Base-by-base conservation (phyloP, 2,329 filamentous ascomycete genomes). In the Phialophora chinensis region DNA sequence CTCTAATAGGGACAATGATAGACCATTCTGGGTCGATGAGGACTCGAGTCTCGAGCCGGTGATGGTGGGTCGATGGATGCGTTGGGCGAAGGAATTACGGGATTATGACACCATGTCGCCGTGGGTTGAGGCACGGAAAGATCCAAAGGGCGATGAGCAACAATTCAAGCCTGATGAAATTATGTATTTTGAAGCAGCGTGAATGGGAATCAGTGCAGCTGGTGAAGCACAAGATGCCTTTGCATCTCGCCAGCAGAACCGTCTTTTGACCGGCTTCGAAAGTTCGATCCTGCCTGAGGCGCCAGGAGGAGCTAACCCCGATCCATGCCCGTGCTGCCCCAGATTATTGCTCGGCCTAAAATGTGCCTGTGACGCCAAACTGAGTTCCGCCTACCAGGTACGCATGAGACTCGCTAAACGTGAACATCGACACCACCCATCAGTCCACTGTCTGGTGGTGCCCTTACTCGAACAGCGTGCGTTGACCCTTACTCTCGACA, bases 401-500 rank as follows among this genome's bases (percentile, higher is more conserved):
- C 49, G 31, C 1, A 52, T 2, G 23, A 52, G 12, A 3, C 49
- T 52, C 49, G 25, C 38, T 44, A 44, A 44, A 20, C 38, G 17
- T 20, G 38, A 29, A 29, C 47, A 50, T 52, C 59, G 54, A 42
- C 47, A 38, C 23, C 42, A 25, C 20, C 17, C 17, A 49, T 23
- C 20, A 49, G 17, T 23, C 47, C 58, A 33, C 44, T 49, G 42
- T 31, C 11, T 29, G 27, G 38, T 31, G n/a, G 23, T 11, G 7
- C 17, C 23, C n/a, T 42, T 61, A 62, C 38, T 93, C 91, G 79
- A 97, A 96, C 0, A 88, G 91, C 65, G 87, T 87, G 83, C 95
- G 96, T 79, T 89, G 92, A 63, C 93, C 93, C 70, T 89, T 85
- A 7, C 86, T 84, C 78, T 91, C 88, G 25, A 95, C 91, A 76